Base-by-base conservation (phyloP, 78 protist species). In the Dictyostelium capitatum region DNA sequence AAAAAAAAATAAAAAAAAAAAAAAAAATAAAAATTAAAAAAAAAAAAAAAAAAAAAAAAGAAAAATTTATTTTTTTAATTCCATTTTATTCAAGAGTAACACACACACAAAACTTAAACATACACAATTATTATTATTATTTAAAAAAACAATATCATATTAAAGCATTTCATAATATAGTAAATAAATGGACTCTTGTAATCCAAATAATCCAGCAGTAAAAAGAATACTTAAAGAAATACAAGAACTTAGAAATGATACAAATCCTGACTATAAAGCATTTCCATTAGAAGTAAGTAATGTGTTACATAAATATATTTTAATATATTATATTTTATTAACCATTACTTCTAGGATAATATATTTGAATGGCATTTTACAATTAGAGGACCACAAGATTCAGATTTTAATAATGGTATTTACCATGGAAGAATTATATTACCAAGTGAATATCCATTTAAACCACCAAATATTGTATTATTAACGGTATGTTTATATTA, bases 351-450 rank as follows among this genome's bases (percentile, higher is more conserved):
- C n/a, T n/a, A 94, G 95, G 96, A 94, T 30, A 94, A 94, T 59
- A 64, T 98, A n/a, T 97, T 98, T 37, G 99, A 97, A 43, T 98
- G 99, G 99, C 99, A 98, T 79, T 98, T 98, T 59, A 97, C 99
- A n/a, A 65, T 98, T 6, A 95, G 98, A 30, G 99, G 99, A 4
- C 98, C 99, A 6, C 48, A 50, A 2, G 99, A 90, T 47, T 85
- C 98, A 1, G 91, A 82, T 8, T 98, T 91, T 48, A 96, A 79
- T 2, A 98, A 96, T 17, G 99, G 99, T 9, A 12, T 97, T 41
- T 98, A 98, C 80, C 99, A 98, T 87, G 99, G 99, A 30, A 81
- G 98, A 7, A 97, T 98, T 64, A 90, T 96, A 30, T 79, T 98
- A 10, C 99, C 99, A 10, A 15, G 95, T 3, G 97, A 98, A 53